phyloP scores from a whole-genome alignment of 257 asterid species.

The Marsdenia floribunda region DNA sequence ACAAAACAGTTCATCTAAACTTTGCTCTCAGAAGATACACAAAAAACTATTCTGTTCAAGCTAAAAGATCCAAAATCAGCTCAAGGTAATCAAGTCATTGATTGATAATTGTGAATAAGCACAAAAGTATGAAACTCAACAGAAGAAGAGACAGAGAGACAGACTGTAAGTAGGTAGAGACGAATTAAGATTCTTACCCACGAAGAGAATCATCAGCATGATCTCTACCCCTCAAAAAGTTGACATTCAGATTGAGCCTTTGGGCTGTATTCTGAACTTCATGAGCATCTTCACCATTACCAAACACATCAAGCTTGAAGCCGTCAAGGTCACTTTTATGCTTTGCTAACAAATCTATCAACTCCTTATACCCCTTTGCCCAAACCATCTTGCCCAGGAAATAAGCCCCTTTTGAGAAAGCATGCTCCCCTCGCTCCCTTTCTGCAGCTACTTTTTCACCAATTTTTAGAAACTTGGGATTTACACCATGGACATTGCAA shows the following conservation, averaged over 20 bases:
- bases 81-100: background rate
- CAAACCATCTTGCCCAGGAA: constrained; percentile 98
- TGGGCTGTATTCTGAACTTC: constrained; percentile 88
- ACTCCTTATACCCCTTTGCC: constrained; percentile 97
- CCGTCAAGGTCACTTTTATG: constrained; percentile 74
- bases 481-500: constrained; percentile 97
- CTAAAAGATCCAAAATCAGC: background rate
- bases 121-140: background rate
- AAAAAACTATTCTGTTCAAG: background rate
- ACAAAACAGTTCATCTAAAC: background rate
- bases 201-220: constrained; percentile 94
- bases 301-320: constrained; percentile 88
- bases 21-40: background rate
- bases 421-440: constrained; percentile 66
- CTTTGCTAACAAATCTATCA: constrained; percentile 78
- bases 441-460: constrained; percentile 89
- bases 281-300: constrained; percentile 94
- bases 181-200: constrained; percentile 44
- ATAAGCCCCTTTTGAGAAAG: constrained; percentile 92
- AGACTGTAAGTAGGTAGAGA: background rate
- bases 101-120: background rate
- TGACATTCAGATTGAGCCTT: constrained; percentile 70
- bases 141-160: background rate
- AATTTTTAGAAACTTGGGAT: constrained; percentile 77
- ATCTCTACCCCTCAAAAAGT: constrained; percentile 95